Base-by-base conservation (phyloP, 768 basidiomycete genomes). In the Neoboletus subvelutipes region DNA sequence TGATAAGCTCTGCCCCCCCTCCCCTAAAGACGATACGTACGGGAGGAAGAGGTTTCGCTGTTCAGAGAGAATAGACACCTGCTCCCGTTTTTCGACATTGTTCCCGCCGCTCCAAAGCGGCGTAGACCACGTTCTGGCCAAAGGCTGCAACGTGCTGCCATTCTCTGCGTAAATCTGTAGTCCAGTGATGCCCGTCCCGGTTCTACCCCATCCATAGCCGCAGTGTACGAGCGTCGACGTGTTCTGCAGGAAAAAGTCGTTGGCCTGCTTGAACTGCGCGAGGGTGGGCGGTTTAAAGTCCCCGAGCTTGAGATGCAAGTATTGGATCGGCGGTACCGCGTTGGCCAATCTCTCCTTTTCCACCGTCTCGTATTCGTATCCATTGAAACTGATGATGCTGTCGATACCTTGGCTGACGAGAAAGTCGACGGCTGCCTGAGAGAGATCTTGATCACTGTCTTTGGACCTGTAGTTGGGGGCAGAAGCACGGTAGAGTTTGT, bases 401-500 rank as follows among this genome's bases (percentile, higher is more conserved):
- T 9, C 4, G 39, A 40, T 11, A n/a, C 8, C 39, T n/a, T 40
- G 39, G 39, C 15, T 40, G 39, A 20, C 18, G 18, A 40, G 18
- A 10, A 40, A 40, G 39, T 40, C 4, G 39, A 40, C 39, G 18
- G 39, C 39, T 40, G 3, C n/a, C 10, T 40, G 39, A 4, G 39
- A 10, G 39, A 40, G 39, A 20, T 40, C 48, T 52, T 69, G 68
- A 36, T 60, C 54, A 0, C 34, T 18, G 12, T 59, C 55, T 8
- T 18, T 6, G 20, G 0, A 9, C 1, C 11, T 36, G 52, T 68
- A 68, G 54, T 61, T 60, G 22, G 67, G 63, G 1, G 68, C 58
- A 6, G 67, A 69, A 40, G 68, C 47, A 26, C 67, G 68, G 41
- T 59, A 61, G 24, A 67, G 60, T 15, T 54, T 52, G 28, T 62